Conservation (phyloP, 139 green algal species). For the Chlamydomonas asymmetrica region DNA sequence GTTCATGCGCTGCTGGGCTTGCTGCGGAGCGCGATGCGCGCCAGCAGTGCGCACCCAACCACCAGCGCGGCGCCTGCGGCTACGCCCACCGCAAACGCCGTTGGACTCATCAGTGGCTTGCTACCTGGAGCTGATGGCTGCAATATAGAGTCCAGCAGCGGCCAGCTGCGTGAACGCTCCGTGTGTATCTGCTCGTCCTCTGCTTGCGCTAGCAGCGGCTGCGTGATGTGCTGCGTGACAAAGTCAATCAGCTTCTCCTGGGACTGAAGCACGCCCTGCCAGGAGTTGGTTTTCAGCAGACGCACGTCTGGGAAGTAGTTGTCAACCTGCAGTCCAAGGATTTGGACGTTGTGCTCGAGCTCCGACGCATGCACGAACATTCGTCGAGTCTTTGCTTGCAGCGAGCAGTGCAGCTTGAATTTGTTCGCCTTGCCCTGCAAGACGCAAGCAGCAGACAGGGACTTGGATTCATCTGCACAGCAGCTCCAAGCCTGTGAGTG, state of each 20-base stretch:
- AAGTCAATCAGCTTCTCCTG: slow-evolving; percentile 2
- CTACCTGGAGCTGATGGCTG: too few relatives aligned
- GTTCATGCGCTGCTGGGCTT: neutral
- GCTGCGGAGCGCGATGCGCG: neutral
- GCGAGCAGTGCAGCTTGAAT: slow-evolving; percentile 25
- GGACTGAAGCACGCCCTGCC: slow-evolving; percentile 2
- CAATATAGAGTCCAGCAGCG: too few relatives aligned
- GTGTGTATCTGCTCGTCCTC: slow-evolving; percentile 3
- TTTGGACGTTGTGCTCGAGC: slow-evolving; percentile 3
- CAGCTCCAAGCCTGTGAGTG: too few relatives aligned
- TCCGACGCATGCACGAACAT: slow-evolving; percentile 25
- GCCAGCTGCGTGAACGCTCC: too few relatives aligned
- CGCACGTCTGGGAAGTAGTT: slow-evolving; percentile 20
- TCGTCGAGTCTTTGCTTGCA: slow-evolving; percentile 17
- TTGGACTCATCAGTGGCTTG: neutral
- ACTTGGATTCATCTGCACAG: too few relatives aligned
- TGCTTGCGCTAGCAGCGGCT: slow-evolving; percentile 1
- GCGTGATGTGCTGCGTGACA: slow-evolving; percentile 7
- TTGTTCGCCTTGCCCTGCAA: slow-evolving; percentile 16
- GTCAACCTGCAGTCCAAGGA: slow-evolving; percentile 9
- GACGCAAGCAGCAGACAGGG: too few relatives aligned
- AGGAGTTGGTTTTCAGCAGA: neutral
- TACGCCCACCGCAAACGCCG: neutral
- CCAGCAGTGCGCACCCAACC: neutral
- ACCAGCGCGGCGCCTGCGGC: neutral